Evolutionary conservation across 2,329 filamentous ascomycete species (phyloP).

Genomic region (Fusarium drepaniforme): DNA sequence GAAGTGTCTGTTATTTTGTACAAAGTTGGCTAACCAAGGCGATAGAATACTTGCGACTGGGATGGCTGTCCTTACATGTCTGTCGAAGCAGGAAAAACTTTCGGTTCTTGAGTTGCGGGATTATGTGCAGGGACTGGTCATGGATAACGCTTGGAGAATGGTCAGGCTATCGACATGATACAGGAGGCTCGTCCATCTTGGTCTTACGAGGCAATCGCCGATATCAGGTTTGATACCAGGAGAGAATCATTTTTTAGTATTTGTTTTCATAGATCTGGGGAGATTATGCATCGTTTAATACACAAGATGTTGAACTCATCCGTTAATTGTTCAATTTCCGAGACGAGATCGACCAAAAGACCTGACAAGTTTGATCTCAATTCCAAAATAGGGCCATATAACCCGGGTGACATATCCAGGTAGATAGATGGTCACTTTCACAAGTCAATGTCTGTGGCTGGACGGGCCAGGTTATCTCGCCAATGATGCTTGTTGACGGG

Average conservation of each 20-base stretch:
- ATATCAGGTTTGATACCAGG: not conserved
- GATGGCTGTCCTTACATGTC: slow-evolving; percentile 36
- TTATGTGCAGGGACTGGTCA: no score
- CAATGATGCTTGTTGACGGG: slow-evolving; percentile 28
- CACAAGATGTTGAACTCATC: not conserved
- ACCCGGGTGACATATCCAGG: not conserved
- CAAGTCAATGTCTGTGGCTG: slow-evolving; percentile 11
- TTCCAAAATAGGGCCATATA: not conserved
- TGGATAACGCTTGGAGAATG: not conserved
- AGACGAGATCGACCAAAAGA: not conserved
- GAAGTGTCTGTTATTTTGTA: not conserved
- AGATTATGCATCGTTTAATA: not conserved
- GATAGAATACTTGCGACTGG: slow-evolving; percentile 42
- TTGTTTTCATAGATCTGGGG: not conserved
- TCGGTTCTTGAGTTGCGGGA: not conserved
- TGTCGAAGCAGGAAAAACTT: not conserved
- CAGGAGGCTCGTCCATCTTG: not conserved
- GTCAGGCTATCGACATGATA: not conserved
- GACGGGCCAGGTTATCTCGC: slow-evolving; percentile 17
- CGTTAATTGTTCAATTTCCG: not conserved
- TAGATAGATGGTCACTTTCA: not conserved
- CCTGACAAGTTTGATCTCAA: not conserved
- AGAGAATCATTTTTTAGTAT: not conserved
- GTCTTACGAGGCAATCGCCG: not conserved
- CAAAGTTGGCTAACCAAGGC: not conserved